Evolutionary conservation across 192 early-diverging fungal species (phyloP).

Genomic region (Podila epigama): DNA sequence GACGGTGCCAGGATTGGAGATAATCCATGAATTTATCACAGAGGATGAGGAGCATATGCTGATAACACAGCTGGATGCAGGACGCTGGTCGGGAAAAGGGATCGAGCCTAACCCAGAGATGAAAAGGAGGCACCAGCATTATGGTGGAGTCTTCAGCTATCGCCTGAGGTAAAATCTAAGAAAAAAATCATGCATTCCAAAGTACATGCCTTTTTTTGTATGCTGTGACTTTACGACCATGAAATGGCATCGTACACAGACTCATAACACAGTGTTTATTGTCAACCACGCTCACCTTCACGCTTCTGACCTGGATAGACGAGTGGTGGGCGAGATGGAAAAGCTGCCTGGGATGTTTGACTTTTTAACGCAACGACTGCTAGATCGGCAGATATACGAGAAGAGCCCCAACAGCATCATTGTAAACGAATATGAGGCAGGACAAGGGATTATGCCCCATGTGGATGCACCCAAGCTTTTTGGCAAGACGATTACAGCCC

Average conservation of each 20-base stretch:
- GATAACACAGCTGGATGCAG: conserved; percentile 49
- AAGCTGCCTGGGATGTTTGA: conserved; percentile 58
- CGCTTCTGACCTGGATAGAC: conserved; percentile 39
- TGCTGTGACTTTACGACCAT: background rate
- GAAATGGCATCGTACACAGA: background rate
- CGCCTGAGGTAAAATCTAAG: conserved; percentile 53
- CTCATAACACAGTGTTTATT: background rate
- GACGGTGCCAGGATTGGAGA: conserved; percentile 42
- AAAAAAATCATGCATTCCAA: background rate
- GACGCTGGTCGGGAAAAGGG: conserved; percentile 64
- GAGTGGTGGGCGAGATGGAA: conserved; percentile 59
- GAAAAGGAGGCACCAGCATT: conserved; percentile 72
- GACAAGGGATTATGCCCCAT: conserved; percentile 67
- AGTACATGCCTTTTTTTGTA: background rate
- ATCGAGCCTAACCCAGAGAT: conserved; percentile 72
- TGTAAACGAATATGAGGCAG: conserved; percentile 72
- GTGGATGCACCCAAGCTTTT: conserved; percentile 65
- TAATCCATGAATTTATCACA: conserved; percentile 59
- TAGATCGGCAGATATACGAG: conserved; percentile 45
- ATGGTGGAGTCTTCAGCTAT: conserved; percentile 71
- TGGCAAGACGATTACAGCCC: conserved; percentile 64
- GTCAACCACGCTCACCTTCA: background rate
- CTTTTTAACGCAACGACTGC: conserved; percentile 54
- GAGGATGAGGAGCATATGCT: conserved; percentile 56
- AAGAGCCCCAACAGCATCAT: conserved; percentile 59